Evolutionary conservation across 1,284 basidiomycete species (phyloP), one percentile per base, ranked within the genome.

Genomic region (Calocybe gambosa): DNA sequence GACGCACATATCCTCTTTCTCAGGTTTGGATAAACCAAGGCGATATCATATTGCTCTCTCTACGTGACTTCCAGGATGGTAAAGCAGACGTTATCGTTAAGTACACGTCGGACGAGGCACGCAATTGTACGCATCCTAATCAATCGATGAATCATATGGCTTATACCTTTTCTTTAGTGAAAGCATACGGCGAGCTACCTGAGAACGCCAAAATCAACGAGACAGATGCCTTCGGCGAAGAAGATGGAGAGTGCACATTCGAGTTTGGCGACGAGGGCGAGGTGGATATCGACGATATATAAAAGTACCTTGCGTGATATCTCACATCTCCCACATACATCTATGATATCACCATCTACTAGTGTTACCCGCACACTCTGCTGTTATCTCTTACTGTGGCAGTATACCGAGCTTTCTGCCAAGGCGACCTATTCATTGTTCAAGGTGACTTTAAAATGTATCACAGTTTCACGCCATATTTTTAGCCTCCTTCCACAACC

Each of bases 11-110:
- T 12, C 31, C 18, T n/a, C 9, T n/a, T n/a, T 44, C 19, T 7
- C 58, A 96, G 93, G 94, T 99, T 59, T 99, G 96, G 96, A 99
- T 99, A 68, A 96, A 96, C 65, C 91, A 94, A 60, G 96, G 96
- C 58, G 96, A 99, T 63, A 98, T 99, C 64, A 86, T 99, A 53
- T 77, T 99, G 37, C 75, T 99, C 33, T 99, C 95, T 23, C 78
- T 99, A 44, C 90, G 96, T 58, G 96, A 99, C 47, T 99, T 99
- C 81, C 95, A 99, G 68, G 96, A 99, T 61, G 93, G 93, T 69
- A 98, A 98, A 69, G 96, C 94, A 25, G 96, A 99, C 71, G 95
- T 99, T 41, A 98, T 99, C 62, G 95, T 97, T 64, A 97, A 97
- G 70, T 99, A 99, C 71, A 96, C 93, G 10, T 83, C 93, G 25